phyloP scores from a whole-genome alignment of 139 green algal species.

The Asterochloris erici region DNA sequence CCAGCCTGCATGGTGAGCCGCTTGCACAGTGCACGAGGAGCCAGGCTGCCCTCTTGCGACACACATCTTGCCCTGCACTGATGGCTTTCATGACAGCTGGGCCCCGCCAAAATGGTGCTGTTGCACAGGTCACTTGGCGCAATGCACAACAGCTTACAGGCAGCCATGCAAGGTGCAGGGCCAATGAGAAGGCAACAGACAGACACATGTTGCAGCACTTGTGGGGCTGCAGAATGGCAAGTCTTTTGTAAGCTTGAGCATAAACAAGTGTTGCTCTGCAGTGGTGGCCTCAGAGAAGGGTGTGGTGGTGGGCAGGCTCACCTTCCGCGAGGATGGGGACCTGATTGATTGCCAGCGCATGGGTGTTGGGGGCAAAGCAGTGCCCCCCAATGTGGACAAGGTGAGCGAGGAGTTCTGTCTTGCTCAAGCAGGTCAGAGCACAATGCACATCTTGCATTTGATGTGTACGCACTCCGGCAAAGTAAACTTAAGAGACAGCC shows the following conservation, averaged over 20 bases:
- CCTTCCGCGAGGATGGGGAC: slow-evolving; percentile 90
- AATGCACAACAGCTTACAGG: not conserved
- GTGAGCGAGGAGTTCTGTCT: slow-evolving; percentile 23
- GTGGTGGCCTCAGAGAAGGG: slow-evolving; percentile 96
- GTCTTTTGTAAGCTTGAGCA: no score
- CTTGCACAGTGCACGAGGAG: not conserved
- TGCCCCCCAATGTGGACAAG: slow-evolving; percentile 95
- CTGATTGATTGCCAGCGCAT: slow-evolving; percentile 91
- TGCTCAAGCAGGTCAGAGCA: no score
- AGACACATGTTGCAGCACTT: no score
- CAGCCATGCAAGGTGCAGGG: no score
- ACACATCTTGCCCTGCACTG: not conserved
- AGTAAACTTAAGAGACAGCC: no score
- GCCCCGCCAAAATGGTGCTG: not conserved
- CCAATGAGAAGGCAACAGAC: no score
- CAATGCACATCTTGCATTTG: no score
- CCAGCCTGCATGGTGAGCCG: slow-evolving; percentile 75
- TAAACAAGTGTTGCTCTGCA: slow-evolving; percentile 25
- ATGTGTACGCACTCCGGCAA: no score
- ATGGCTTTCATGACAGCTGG: not conserved
- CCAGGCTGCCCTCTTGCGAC: no score
- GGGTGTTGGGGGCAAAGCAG: slow-evolving; percentile 95
- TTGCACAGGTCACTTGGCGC: not conserved
- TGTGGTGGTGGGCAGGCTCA: slow-evolving; percentile 89
- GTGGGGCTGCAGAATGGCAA: no score